Evolutionary conservation across 2,329 filamentous ascomycete species (phyloP), one percentile per base, ranked within the genome.

Genomic region (Onygenales sp.): DNA sequence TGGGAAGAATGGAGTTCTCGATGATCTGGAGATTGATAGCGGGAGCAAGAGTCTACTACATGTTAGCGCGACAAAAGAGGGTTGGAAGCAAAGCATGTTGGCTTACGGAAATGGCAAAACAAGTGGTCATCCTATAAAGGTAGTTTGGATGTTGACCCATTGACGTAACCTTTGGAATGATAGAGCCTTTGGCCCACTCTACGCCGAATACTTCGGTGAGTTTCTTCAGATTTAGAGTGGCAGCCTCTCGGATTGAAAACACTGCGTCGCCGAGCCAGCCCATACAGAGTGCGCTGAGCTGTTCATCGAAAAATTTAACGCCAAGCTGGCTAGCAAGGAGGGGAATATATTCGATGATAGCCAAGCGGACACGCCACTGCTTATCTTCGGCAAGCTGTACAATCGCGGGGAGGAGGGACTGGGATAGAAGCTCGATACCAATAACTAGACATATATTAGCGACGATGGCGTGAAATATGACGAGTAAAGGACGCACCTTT

Each of bases 61-160:
- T 40, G 36, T 21, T 42, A 34, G 36, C 43, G n/a, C 3, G 4
- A 14, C 17, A 40, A 9, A 17, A n/a, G 2, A n/a, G 21, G 42
- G 6, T 27, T 13, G 47, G 5, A 32, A 45, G 40, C 14, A 44
- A 39, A n/a, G 14, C 9, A 2, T 8, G 48, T 47, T 2, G 34
- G 81, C 88, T 78, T 80, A 98, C 93, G 63, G 90, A 92, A 61
- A 98, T 94, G 57, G 93, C 93, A 70, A 98, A 98, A 76, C 92
- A 97, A n/a, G 93, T 98, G 8, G 93, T 98, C 93, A 98, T 98
- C 69, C 93, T 83, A 80, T 98, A 98, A 51, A 98, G 85, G 70
- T 98, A 98, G 76, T 98, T 98, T 57, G 92, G 89, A 70, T 98
- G 93, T 67, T 89, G 88, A 56, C 93, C 93, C 93, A 98, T 97